Percentiles rank a stretch among this genome's conserved stretches.
phyloP scores from a whole-genome alignment of 1,284 basidiomycete species.

The Irpex sp. region DNA sequence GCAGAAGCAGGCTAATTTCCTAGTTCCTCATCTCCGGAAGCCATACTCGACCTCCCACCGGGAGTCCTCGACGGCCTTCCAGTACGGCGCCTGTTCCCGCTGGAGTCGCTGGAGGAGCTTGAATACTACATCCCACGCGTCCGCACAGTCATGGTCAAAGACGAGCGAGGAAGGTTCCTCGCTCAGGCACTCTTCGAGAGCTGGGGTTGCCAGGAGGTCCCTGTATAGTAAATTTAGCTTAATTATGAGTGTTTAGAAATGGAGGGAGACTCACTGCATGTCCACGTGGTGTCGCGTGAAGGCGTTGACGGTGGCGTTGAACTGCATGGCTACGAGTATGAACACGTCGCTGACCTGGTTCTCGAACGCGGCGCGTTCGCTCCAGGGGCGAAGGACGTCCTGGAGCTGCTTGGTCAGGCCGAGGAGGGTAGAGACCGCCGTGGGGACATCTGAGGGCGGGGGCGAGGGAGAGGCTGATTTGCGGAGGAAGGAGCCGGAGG shows the following conservation, averaged over 20 bases:
- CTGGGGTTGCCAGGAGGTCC: slow-evolving; percentile 83
- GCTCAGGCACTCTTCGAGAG: slow-evolving; percentile 88
- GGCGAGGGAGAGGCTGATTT: slow-evolving; percentile 6
- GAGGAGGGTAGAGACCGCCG: slow-evolving; percentile 80
- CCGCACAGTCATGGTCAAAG: slow-evolving; percentile 39
- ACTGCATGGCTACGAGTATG: slow-evolving; percentile 90
- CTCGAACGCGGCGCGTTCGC: slow-evolving; percentile 62
- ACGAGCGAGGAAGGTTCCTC: slow-evolving; percentile 76
- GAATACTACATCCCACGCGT: slow-evolving; percentile 51
- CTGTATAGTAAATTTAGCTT: slow-evolving; percentile 42
- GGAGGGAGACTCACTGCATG: slow-evolving; percentile 57
- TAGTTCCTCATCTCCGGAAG: too few species aligned
- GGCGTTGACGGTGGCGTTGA: slow-evolving; percentile 80
- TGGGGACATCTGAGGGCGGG: slow-evolving; percentile 43
- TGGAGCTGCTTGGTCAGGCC: slow-evolving; percentile 87
- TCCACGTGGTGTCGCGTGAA: slow-evolving; percentile 80
- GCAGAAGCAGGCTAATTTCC: too few species aligned
- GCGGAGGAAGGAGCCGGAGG: slow-evolving; percentile 15
- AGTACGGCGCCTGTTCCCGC: slow-evolving; percentile 74
- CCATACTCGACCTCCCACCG: not conserved
- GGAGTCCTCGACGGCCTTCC: slow-evolving; percentile 22
- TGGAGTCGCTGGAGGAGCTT: slow-evolving; percentile 82
- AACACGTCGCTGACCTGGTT: slow-evolving; percentile 88
- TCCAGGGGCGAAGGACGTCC: slow-evolving; percentile 78
- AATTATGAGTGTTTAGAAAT: too few species aligned